Conservation (phyloP, 371 early-diverging fungal species). For the Actinomucor elegans region DNA sequence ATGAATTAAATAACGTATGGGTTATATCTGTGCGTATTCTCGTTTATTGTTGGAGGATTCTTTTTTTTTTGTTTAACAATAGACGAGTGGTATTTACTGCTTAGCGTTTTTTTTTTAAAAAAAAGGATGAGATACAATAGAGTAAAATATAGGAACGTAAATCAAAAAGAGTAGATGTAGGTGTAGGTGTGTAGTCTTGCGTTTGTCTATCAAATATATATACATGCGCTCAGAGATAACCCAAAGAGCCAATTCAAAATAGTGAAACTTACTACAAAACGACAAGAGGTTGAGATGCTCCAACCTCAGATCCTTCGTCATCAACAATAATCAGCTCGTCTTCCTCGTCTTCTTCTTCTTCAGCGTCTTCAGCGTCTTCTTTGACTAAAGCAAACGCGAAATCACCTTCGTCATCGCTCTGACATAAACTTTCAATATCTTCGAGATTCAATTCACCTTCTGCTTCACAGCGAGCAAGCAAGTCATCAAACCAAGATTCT, state of each 20-base stretch:
- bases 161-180: not conserved
- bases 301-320: conserved; percentile 16
- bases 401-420: conserved; percentile 28
- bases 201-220: too few species aligned
- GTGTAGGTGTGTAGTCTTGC: too few species aligned
- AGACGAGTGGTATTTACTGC: conserved; percentile 5
- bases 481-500: conserved; percentile 48
- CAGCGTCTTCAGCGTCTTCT: too few species aligned
- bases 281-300: conserved; percentile 3
- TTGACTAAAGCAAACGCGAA: conserved; percentile 17
- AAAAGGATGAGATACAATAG: conserved; percentile 1
- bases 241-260: not conserved
- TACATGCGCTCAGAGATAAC: too few species aligned
- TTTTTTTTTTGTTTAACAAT: not conserved
- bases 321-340: conserved; percentile 19
- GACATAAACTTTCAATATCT: conserved; percentile 18
- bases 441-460: conserved; percentile 39
- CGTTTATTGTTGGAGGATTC: not conserved
- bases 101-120: too few species aligned
- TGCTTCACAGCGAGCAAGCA: conserved; percentile 43
- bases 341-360: conserved; percentile 20
- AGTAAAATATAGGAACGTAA: not conserved
- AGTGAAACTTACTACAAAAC: conserved; percentile 1
- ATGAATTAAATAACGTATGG: not conserved
- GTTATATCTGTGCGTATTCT: not conserved